Conservation (phyloP, 2,329 filamentous ascomycete genomes). For the Sporothrix inflata region DNA sequence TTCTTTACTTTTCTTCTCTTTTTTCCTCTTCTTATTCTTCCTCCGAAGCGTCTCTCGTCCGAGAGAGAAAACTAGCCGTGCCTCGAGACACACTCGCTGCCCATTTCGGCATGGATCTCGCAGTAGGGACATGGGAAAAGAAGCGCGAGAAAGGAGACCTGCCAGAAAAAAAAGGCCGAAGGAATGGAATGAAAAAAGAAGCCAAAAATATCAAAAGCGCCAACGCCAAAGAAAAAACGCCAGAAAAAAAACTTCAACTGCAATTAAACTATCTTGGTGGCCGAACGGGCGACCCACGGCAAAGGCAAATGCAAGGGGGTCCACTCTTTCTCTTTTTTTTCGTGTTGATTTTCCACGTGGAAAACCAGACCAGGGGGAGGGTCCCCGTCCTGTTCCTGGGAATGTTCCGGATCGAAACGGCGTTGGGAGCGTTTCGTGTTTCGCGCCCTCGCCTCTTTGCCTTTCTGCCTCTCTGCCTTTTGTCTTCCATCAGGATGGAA, state of each 20-base stretch:
- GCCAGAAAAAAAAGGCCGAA: background rate
- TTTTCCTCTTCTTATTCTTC: slow-evolving; percentile 7
- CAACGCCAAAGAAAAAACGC: background rate
- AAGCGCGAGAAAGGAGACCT: background rate
- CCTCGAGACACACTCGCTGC: background rate
- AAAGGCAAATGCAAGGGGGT: background rate
- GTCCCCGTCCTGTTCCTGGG: background rate
- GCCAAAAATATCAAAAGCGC: background rate
- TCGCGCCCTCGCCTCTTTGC: background rate
- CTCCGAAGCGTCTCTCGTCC: background rate
- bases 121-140: background rate
- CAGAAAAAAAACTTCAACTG: slow-evolving; percentile 3
- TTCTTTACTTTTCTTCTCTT: slow-evolving; percentile 30
- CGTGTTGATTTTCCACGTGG: slow-evolving; percentile 11
- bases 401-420: slow-evolving; percentile 3
- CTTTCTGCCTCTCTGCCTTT: slow-evolving; percentile 7
- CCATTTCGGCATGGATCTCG: background rate
- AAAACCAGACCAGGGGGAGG: slow-evolving; percentile 1
- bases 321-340: slow-evolving; percentile 2
- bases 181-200: background rate
- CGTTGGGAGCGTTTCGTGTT: background rate
- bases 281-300: background rate
- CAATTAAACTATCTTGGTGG: slow-evolving; percentile 13
- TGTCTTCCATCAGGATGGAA: background rate
- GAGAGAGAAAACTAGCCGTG: too few species aligned